Evolutionary conservation across 768 basidiomycete genomes (phyloP), one percentile per base, ranked within the genome.

Genomic region (Fomitopsis serialis): DNA sequence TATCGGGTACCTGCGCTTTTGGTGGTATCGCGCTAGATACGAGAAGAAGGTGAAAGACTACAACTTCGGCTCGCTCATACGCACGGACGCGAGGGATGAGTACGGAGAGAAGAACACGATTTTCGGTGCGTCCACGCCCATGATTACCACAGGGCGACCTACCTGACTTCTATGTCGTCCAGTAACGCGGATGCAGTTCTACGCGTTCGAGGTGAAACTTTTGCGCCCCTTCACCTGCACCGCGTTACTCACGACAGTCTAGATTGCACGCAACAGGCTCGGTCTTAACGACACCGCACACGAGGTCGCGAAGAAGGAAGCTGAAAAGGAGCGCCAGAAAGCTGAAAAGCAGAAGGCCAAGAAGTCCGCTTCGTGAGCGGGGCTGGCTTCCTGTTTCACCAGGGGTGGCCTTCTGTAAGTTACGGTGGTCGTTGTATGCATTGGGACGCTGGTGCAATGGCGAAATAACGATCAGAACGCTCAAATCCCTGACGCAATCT

Each of bases 61-160:
- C 72, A 98, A 98, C 77, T 98, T 98, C 71, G 97, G 97, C 19
- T 98, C 92, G 1, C 75, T 99, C 59, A 87, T 99, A 58, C 82
- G 97, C 48, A 85, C 81, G 45, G 81, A 97, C 63, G 79, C 87
- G 35, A 74, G 73, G 45, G 76, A 81, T 52, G 92, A 95, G 66
- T 99, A 98, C 68, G 83, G 80, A 11, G 89, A 98, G 75, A 79
- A 76, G 29, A 99, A 98, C 73, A 90, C 93, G 6, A 96, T 98
- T 58, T 94, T 99, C 64, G 95, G 94, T 89, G 64, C 19, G 79
- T 66, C 29, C 11, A 32, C 29, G 29, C 29, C 11, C n/a, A n/a
- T n/a, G n/a, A n/a, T n/a, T n/a, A n/a, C n/a, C n/a, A n/a, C n/a
- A n/a, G n/a, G n/a, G n/a, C n/a, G n/a, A n/a, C n/a, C n/a, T n/a